Evolutionary conservation across 345 rosid genomes (phyloP).

Genomic region (Mercurialis annua): DNA sequence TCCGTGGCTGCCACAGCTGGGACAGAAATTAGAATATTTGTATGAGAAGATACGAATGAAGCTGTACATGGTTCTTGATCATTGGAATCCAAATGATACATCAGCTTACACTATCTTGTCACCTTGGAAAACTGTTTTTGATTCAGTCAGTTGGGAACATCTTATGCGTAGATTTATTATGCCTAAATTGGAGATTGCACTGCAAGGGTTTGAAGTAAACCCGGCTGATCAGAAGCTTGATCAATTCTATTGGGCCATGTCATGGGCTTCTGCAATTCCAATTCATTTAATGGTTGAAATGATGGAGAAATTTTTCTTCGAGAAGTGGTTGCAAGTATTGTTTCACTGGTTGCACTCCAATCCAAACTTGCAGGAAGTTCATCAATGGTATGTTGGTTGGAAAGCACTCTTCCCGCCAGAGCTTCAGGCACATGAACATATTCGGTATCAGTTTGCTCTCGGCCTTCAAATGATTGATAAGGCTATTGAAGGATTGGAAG

Average conservation of each 20-base stretch:
- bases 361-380: slow-evolving; percentile 74
- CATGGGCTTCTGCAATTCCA: slow-evolving; percentile 85
- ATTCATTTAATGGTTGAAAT: slow-evolving; percentile 83
- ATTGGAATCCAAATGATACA: slow-evolving; percentile 87
- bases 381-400: slow-evolving; percentile 80
- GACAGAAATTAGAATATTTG: slow-evolving; percentile 68
- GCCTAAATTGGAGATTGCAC: slow-evolving; percentile 81
- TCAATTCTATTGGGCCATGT: slow-evolving; percentile 69
- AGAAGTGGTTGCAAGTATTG: slow-evolving; percentile 82
- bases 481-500: slow-evolving; percentile 67
- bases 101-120: slow-evolving; percentile 83
- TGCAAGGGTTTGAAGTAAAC: slow-evolving; percentile 77
- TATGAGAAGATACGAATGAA: slow-evolving; percentile 76
- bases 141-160: slow-evolving; percentile 80
- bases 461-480: slow-evolving; percentile 83
- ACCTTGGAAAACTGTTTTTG: slow-evolving; percentile 92
- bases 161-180: slow-evolving; percentile 85
- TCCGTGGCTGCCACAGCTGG: slow-evolving; percentile 90
- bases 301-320: slow-evolving; percentile 83
- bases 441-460: slow-evolving; percentile 56
- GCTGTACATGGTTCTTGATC: slow-evolving; percentile 78
- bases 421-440: slow-evolving; percentile 72
- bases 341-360: slow-evolving; percentile 72
- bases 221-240: slow-evolving; percentile 77
- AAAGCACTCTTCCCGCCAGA: slow-evolving; percentile 74